phyloP scores from a whole-genome alignment of 768 basidiomycete species.

The Mrakia hoshinonis region DNA sequence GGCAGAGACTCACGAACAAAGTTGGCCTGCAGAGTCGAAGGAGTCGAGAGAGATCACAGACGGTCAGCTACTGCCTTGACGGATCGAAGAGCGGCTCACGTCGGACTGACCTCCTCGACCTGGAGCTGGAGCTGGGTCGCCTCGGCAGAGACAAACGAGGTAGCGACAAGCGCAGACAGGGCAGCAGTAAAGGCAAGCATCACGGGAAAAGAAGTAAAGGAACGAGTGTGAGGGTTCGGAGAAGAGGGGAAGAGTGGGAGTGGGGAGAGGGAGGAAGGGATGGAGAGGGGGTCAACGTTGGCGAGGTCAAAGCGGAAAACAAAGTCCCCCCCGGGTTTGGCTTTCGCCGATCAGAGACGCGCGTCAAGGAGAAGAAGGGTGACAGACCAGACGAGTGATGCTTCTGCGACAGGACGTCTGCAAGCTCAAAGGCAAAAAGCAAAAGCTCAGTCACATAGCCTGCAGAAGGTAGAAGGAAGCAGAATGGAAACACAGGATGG shows the following conservation, averaged over 20 bases:
- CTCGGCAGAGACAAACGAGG: constrained; percentile 48
- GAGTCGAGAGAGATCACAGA: not conserved
- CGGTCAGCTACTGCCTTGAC: not conserved
- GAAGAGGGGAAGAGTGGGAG: not conserved
- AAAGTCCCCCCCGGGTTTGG: no score
- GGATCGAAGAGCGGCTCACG: not conserved
- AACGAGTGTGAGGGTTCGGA: constrained; percentile 31
- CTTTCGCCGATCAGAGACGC: not conserved
- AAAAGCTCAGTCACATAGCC: no score
- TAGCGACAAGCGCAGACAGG: constrained; percentile 39
- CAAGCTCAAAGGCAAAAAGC: no score
- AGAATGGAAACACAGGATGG: no score
- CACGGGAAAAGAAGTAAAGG: constrained; percentile 2
- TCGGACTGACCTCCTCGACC: constrained; percentile 45
- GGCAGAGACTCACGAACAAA: constrained; percentile 43
- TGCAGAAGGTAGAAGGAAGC: no score
- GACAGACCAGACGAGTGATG: no score
- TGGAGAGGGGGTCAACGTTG: not conserved
- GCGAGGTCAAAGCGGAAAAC: not conserved
- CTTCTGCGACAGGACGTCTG: no score
- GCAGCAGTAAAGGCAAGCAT: constrained; percentile 31
- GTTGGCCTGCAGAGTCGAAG: constrained; percentile 45
- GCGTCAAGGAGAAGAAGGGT: constrained; percentile 2
- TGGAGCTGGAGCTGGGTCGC: constrained; percentile 47
- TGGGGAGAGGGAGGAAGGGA: not conserved